Percentiles rank a stretch among this genome's conserved stretches.
Evolutionary conservation across 345 rosid species (phyloP).

Genomic region (Balakata baccata): DNA sequence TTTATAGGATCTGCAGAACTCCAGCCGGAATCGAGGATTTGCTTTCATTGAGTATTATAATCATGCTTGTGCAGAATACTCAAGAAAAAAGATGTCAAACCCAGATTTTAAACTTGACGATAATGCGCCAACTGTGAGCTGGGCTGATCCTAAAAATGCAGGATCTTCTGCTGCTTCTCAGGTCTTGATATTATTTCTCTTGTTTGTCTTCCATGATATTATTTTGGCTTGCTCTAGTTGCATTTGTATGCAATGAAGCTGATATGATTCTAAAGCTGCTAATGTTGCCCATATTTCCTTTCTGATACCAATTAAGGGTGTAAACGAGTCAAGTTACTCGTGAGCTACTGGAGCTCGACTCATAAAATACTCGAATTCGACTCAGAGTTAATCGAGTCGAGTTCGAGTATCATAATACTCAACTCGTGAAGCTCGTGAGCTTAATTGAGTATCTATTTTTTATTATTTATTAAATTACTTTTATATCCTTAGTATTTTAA

Average conservation of each 20-base stretch:
- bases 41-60: slow-evolving; percentile 36
- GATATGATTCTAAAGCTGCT: slow-evolving; percentile 2
- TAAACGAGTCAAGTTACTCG: too few species aligned
- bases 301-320: too few species aligned
- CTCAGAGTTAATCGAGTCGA: too few species aligned
- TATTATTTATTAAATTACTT: too few species aligned
- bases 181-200: slow-evolving; percentile 14
- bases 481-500: too few species aligned
- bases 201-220: neutral
- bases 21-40: slow-evolving; percentile 30
- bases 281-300: neutral
- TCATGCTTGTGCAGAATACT: slow-evolving; percentile 38
- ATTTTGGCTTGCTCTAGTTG: neutral
- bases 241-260: neutral
- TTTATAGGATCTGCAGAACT: slow-evolving; percentile 31
- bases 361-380: too few species aligned
- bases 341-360: too few species aligned
- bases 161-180: slow-evolving; percentile 34
- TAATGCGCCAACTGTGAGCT: slow-evolving; percentile 39
- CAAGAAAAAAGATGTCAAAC: slow-evolving; percentile 26
- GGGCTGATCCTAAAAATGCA: slow-evolving; percentile 40
- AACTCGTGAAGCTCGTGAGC: too few species aligned
- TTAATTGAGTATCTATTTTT: too few species aligned
- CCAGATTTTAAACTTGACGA: slow-evolving; percentile 33
- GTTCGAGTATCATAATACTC: too few species aligned